phyloP scores from a whole-genome alignment of 2,329 filamentous ascomycete genomes.

The Neonectria punicea region DNA sequence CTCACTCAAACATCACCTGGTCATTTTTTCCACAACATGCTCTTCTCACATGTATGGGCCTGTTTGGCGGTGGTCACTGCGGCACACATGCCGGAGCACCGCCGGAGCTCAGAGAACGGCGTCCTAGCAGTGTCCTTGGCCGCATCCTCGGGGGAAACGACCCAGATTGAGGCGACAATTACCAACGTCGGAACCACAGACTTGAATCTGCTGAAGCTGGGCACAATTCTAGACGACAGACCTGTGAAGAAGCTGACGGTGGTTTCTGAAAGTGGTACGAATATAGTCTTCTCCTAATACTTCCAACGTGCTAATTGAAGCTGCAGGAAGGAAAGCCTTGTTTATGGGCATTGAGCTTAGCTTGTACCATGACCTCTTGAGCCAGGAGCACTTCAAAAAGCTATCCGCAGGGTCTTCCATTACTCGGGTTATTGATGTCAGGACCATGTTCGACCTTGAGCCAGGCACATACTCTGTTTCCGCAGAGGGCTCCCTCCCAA shows the following conservation, averaged over 20 bases:
- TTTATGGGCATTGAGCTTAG: conserved; percentile 31
- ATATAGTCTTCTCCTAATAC: not conserved
- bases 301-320: not conserved
- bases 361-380: conserved; percentile 26
- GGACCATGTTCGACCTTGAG: conserved; percentile 22
- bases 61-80: not conserved
- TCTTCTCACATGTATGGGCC: not conserved
- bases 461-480: conserved; percentile 23
- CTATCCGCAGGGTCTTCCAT: conserved; percentile 23
- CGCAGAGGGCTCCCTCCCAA: conserved; percentile 20
- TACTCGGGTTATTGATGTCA: conserved; percentile 19
- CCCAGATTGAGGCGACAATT: conserved; percentile 19
- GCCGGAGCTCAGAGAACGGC: not conserved
- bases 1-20: not conserved
- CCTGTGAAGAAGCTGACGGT: conserved; percentile 30
- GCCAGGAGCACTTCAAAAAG: conserved; percentile 17
- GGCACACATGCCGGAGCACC: not conserved
- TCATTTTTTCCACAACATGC: not conserved
- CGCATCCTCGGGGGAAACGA: not conserved
- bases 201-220: conserved; percentile 24
- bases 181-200: conserved; percentile 14
- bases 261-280: conserved; percentile 8
- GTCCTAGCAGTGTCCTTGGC: conserved; percentile 8
- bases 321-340: not conserved
- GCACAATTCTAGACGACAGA: conserved; percentile 28